A percentile compares a stretch with the other conserved stretches of the same genome.
phyloP scores from a whole-genome alignment of 2,329 filamentous ascomycete species.

The Exophiala alcalophila region DNA sequence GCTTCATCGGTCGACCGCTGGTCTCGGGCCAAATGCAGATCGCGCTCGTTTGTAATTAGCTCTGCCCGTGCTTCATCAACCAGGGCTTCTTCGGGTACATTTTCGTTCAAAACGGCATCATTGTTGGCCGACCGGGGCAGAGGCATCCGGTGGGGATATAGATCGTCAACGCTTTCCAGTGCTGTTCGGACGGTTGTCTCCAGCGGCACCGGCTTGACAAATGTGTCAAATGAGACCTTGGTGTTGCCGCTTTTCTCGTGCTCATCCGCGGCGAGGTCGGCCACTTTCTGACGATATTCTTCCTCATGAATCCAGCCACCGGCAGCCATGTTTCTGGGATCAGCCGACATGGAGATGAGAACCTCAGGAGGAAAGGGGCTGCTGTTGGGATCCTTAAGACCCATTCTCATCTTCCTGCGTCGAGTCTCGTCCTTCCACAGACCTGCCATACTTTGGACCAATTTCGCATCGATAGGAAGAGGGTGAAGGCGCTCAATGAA shows the following conservation, averaged over 20 bases:
- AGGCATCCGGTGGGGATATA: constrained; percentile 67
- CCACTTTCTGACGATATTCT: constrained; percentile 68
- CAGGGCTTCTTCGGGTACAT: constrained; percentile 4
- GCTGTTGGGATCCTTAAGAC: constrained; percentile 60
- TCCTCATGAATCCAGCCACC: constrained; percentile 92
- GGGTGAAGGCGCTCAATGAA: constrained; percentile 72
- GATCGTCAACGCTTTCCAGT: constrained; percentile 79
- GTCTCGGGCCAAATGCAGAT: neutral
- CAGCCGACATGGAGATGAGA: constrained; percentile 83
- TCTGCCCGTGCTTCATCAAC: constrained; percentile 15
- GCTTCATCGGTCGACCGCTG: constrained; percentile 2
- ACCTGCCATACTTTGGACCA: constrained; percentile 90
- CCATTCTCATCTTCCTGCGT: constrained; percentile 70
- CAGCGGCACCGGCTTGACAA: constrained; percentile 55
- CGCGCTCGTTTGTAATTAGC: neutral
- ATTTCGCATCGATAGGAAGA: constrained; percentile 65
- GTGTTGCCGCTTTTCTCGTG: constrained; percentile 46
- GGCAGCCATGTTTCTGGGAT: constrained; percentile 66
- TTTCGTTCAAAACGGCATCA: neutral
- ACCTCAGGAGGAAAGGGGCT: constrained; percentile 79
- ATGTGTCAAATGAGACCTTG: constrained; percentile 61
- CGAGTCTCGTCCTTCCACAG: constrained; percentile 88
- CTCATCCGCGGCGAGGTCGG: constrained; percentile 64
- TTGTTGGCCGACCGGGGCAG: constrained; percentile 1
- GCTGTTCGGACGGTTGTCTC: constrained; percentile 68